A percentile compares a stretch with the other conserved stretches of the same genome.
These are phyloP conservation scores for Aquilaria sinensis DNA, from an alignment of 345 rosid genomes.

Conservation along the genomic window DNA sequence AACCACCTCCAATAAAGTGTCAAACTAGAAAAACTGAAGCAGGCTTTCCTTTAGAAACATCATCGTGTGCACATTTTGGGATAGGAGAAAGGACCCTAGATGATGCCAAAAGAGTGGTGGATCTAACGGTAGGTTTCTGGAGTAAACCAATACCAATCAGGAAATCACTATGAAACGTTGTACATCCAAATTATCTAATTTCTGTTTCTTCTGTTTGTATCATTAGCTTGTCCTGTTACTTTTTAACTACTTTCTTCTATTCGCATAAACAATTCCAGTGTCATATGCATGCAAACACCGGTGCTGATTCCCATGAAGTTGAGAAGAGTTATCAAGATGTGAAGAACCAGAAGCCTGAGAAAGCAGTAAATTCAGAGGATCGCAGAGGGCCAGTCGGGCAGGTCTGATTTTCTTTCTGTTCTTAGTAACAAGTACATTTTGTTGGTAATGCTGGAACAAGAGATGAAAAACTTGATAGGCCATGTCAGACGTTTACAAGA, in stretches of 20 bases:
- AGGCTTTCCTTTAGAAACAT: constrained; percentile 20
- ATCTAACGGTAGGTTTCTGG: constrained; percentile 23
- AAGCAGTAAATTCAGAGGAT: constrained; percentile 23
- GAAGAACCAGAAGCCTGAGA: constrained; percentile 7
- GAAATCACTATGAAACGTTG: constrained; percentile 5
- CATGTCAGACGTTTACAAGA: no score
- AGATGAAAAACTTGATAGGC: no score
- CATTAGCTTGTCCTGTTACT: not conserved
- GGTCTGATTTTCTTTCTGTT: constrained; percentile 17
- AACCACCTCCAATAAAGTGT: constrained; percentile 28
- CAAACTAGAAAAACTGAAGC: constrained; percentile 18
- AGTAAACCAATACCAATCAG: constrained; percentile 14
- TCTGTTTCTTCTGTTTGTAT: not conserved
- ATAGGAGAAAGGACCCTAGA: constrained; percentile 4
- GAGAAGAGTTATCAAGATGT: constrained; percentile 10
- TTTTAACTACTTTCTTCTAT: not conserved
- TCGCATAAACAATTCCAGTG: constrained; percentile 14
- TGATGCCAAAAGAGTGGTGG: constrained; percentile 29
- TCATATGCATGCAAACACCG: constrained; percentile 2
- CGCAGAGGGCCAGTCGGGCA: constrained; percentile 27
- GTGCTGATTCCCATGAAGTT: constrained; percentile 8
- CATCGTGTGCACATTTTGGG: constrained; percentile 8
- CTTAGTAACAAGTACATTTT: no score
- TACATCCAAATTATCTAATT: not conserved
- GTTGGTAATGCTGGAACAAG: no score